A percentile compares a stretch with the other conserved stretches of the same genome.
Evolutionary conservation across 75 land plant species (phyloP).

Genomic region (Sequoiadendron giganteum): DNA sequence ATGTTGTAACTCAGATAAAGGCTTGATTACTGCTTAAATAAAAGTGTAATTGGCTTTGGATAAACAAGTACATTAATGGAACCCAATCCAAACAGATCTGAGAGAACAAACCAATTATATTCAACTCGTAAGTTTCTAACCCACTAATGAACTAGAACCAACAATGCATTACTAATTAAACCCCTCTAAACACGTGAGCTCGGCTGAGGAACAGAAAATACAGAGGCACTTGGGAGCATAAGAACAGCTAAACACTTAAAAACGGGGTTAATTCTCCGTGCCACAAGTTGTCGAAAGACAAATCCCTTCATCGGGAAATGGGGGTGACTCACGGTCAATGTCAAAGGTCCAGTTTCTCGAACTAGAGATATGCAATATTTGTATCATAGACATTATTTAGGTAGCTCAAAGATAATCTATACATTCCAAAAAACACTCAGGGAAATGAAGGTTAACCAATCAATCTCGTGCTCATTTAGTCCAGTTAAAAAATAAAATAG

Average conservation of each 20-base stretch:
- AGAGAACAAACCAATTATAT: background rate
- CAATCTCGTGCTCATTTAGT: background rate
- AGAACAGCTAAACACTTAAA: background rate
- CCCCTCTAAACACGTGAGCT: background rate
- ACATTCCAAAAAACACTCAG: background rate
- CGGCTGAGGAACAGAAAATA: background rate
- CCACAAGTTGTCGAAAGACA: background rate
- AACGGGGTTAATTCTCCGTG: background rate
- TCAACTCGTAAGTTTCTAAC: background rate
- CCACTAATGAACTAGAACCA: background rate
- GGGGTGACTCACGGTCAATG: background rate
- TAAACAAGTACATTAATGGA: background rate
- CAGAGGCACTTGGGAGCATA: background rate
- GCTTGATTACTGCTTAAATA: background rate
- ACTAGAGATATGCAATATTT: background rate
- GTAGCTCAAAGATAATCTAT: no score
- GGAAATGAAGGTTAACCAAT: background rate
- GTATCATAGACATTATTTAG: no score
- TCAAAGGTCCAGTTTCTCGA: background rate
- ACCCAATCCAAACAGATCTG: background rate
- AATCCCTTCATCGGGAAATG: background rate
- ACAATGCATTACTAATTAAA: background rate
- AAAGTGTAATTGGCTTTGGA: background rate
- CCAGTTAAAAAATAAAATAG: background rate
- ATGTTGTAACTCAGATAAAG: background rate